A percentile compares a stretch with the other conserved stretches of the same genome.
phyloP scores from a whole-genome alignment of 495 filamentous ascomycete genomes.

The Penicillium canescens region DNA sequence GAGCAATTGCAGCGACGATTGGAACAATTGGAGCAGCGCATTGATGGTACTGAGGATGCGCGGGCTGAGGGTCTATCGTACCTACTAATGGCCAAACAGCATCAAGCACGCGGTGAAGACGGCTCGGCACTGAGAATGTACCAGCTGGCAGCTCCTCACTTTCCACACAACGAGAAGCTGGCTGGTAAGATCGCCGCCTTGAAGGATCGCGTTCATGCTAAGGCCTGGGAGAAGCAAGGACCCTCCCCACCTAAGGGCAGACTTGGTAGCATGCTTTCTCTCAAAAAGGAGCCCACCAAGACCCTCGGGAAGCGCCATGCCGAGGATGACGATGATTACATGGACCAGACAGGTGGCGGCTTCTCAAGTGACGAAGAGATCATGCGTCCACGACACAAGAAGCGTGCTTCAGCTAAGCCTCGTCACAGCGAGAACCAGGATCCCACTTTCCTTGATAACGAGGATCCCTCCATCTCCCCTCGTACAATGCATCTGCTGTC shows the following conservation, averaged over 20 bases:
- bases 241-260: conserved; percentile 26
- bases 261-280: conserved; percentile 42
- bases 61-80: conserved; percentile 80
- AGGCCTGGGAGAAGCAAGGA: conserved; percentile 15
- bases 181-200: conserved; percentile 72
- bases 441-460: conserved; percentile 24
- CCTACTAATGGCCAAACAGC: conserved; percentile 88
- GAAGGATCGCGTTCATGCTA: conserved; percentile 56
- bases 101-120: conserved; percentile 79
- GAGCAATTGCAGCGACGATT: conserved; percentile 79
- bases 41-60: conserved; percentile 73
- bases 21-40: conserved; percentile 79
- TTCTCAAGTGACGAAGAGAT: conserved; percentile 30
- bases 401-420: conserved; percentile 38
- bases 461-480: conserved; percentile 54
- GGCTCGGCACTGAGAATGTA: conserved; percentile 81
- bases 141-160: conserved; percentile 77
- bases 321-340: conserved; percentile 38
- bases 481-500: conserved; percentile 69
- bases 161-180: conserved; percentile 84
- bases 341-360: conserved; percentile 23
- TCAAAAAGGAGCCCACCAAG: conserved; percentile 34
- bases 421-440: conserved; percentile 18
- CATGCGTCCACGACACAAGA: conserved; percentile 38
- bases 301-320: conserved; percentile 34